Conservation (phyloP, 257 asterid species). For the Solanum neorickii region DNA sequence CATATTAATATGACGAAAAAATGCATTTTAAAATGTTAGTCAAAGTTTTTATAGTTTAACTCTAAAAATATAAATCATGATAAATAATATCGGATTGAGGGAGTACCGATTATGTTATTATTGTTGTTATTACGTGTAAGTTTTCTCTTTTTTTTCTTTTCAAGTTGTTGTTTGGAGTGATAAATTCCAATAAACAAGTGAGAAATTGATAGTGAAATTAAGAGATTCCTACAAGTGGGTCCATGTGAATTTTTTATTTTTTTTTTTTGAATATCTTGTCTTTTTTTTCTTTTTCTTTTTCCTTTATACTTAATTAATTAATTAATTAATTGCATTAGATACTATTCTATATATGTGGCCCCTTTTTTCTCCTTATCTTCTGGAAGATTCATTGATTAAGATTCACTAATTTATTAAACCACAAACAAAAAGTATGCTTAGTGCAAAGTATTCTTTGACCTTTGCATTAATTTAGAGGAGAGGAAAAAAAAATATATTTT, state of each 20-base stretch:
- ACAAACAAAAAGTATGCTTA: neutral
- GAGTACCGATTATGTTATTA: no score
- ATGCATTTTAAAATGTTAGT: accelerated
- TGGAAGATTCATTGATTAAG: neutral
- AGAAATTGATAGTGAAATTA: neutral
- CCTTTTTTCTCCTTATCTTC: neutral
- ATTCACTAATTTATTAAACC: neutral
- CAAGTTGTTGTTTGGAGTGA: neutral
- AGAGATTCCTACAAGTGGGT: neutral
- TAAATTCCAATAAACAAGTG: neutral
- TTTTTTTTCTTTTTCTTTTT: neutral
- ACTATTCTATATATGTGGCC: neutral
- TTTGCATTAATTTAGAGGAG: neutral
- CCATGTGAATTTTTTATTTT: neutral
- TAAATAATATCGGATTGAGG: accelerated
- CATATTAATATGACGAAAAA: no score
- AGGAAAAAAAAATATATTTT: neutral
- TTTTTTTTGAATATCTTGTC: neutral
- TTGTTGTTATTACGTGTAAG: accelerated
- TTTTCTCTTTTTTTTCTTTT: neutral
- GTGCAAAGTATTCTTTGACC: neutral
- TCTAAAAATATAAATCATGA: no score
- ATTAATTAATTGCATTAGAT: neutral
- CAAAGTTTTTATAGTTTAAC: no score
- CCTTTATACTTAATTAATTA: neutral